Evolutionary conservation across 176 grass and related monocot genomes (phyloP), one percentile per base, ranked within the genome.

Genomic region (Pharus latifolius): DNA sequence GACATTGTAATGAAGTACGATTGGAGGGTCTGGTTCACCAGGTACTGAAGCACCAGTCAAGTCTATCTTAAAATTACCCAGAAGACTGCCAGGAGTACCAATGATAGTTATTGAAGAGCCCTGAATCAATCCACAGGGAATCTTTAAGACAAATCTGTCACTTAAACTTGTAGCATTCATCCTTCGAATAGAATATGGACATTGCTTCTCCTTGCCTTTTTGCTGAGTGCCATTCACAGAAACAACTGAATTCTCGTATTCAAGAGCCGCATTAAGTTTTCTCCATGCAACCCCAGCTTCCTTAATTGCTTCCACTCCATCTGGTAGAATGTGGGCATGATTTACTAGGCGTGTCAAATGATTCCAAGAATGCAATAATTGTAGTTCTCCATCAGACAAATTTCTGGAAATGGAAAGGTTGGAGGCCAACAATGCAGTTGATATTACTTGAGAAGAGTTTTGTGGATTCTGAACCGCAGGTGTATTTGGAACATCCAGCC

Each of bases 61-160:
- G 40, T 99, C 96, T 30, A 99, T 79, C 67, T 79, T 88, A 47
- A 99, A 95, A 59, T 91, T 83, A 22, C 90, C 96, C 23, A 99
- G 41, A 72, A 99, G 60, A 34, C 96, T 87, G 63, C 80, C 87
- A 68, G 96, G 96, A 25, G 87, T 95, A 65, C 96, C 96, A 53
- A 99, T 91, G 27, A 99, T 60, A 63, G 96, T 99, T 54, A 99
- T 55, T 6, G 90, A 99, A 43, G 96, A 99, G 48, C 96, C 90
- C n/a, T 94, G 96, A 85, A 99, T 82, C 60, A 99, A 50, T 63
- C 96, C 96, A 82, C 96, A 99, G 1, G 96, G 87, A 52, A 95
- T 79, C 67, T 86, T 91, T 53, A 99, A 81, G 49, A 71, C 58
- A 86, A 99, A 99, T 63, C 56, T 65, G 27, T 74, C 78, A 70